Conservation (phyloP, 331 rosid genomes). For the Quercus tomentella region DNA sequence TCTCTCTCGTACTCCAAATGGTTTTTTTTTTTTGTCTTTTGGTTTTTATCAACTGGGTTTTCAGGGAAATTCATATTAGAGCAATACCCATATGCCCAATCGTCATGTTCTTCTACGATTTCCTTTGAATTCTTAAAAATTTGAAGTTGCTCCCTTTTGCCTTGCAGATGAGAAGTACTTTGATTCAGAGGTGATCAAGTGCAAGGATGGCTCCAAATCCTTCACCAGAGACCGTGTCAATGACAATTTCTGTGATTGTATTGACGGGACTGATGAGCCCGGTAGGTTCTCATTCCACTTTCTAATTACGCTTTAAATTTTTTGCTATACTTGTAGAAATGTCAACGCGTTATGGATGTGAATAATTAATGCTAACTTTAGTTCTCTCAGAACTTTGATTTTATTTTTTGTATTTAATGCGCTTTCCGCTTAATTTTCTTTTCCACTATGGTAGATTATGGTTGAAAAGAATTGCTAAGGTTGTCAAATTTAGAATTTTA, state of each 20-base stretch:
- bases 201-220: slow-evolving; percentile 73
- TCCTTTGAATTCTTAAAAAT: not conserved
- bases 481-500: not conserved
- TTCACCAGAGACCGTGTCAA: slow-evolving; percentile 75
- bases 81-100: slow-evolving; percentile 12
- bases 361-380: not conserved
- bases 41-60: not conserved
- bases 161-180: slow-evolving; percentile 72
- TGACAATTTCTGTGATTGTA: slow-evolving; percentile 80
- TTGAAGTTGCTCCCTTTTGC: slow-evolving; percentile 2
- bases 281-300: slow-evolving; percentile 31
- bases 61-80: not conserved
- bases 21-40: not conserved
- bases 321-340: not conserved
- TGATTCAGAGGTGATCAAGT: slow-evolving; percentile 48
- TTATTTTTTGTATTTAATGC: not conserved
- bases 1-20: slow-evolving; percentile 12
- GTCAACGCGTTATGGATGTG: not conserved
- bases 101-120: too few relatives aligned
- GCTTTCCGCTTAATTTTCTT: not conserved
- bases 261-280: slow-evolving; percentile 91
- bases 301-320: not conserved
- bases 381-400: not conserved
- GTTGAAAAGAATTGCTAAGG: not conserved
- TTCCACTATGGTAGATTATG: not conserved